Percentiles rank a stretch among this genome's conserved stretches.
phyloP scores from a whole-genome alignment of 495 filamentous ascomycete genomes.

The Penicillium tannophilum region DNA sequence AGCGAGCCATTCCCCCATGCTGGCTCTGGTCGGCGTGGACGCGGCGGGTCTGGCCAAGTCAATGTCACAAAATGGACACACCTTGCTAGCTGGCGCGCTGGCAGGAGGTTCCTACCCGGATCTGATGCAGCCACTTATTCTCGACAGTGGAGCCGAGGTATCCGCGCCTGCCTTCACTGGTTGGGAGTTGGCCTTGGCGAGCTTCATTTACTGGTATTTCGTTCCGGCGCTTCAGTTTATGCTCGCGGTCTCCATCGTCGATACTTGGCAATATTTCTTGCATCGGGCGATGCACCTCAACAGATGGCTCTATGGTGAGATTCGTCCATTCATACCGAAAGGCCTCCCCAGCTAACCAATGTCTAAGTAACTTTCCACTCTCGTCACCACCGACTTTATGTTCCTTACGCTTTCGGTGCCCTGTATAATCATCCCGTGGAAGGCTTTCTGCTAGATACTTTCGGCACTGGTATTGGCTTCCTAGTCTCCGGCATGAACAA shows the following conservation, averaged over 20 bases:
- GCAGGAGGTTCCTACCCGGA: conserved; percentile 74
- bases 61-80: conserved; percentile 51
- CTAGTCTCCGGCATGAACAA: conserved; percentile 73
- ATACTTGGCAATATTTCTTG: conserved; percentile 97
- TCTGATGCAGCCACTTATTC: conserved; percentile 34
- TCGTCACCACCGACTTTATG: conserved; percentile 92
- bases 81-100: conserved; percentile 65
- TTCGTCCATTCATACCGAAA: not conserved
- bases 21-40: conserved; percentile 48
- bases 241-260: conserved; percentile 71
- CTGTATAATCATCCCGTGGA: conserved; percentile 93
- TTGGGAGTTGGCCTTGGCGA: conserved; percentile 78
- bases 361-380: conserved; percentile 80
- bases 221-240: conserved; percentile 76
- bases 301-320: conserved; percentile 93
- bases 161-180: conserved; percentile 40
- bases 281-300: conserved; percentile 95
- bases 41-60: conserved; percentile 39
- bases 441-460: conserved; percentile 89
- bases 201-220: conserved; percentile 74
- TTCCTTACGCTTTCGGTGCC: conserved; percentile 95
- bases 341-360: not conserved
- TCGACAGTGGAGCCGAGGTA: conserved; percentile 36
- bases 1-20: conserved; percentile 65
- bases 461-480: conserved; percentile 81